phyloP scores from a whole-genome alignment of 1,139 yeast species.

The Yamadazyma conglobata region DNA sequence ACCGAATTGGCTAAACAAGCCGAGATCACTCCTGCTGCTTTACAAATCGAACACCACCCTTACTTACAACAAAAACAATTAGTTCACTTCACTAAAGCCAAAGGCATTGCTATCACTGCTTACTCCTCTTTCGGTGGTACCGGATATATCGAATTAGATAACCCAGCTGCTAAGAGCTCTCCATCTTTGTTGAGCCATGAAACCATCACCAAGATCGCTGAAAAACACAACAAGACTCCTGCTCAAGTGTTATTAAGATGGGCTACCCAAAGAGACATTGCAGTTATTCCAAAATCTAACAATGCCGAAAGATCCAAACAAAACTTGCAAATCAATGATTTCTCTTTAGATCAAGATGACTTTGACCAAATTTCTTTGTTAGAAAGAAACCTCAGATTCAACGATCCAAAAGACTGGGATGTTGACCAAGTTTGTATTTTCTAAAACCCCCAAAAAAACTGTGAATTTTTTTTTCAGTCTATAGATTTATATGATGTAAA shows the following conservation, averaged over 20 bases:
- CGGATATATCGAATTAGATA: conserved; percentile 59
- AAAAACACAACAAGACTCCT: conserved; percentile 46
- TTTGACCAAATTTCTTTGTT: conserved; percentile 49
- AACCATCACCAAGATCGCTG: conserved; percentile 51
- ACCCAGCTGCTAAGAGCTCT: conserved; percentile 49
- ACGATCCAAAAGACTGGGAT: conserved; percentile 54
- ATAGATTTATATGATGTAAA: conserved; percentile 2
- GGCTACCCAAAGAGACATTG: conserved; percentile 73
- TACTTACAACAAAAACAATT: conserved; percentile 75
- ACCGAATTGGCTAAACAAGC: conserved; percentile 73
- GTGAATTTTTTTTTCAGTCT: conserved; percentile 2
- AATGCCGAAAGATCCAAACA: conserved; percentile 56
- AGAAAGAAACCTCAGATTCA: conserved; percentile 73
- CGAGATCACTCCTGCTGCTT: conserved; percentile 70
- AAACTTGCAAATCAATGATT: conserved; percentile 55
- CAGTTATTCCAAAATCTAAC: conserved; percentile 74
- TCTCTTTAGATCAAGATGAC: conserved; percentile 54
- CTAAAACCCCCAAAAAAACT: conserved; percentile 4
- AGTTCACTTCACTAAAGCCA: conserved; percentile 57
- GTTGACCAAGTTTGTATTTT: conserved; percentile 15
- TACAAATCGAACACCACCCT: conserved; percentile 93
- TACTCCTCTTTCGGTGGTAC: conserved; percentile 86
- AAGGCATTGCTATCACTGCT: conserved; percentile 70
- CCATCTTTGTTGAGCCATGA: conserved; percentile 55
- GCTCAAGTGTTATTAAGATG: conserved; percentile 74